Evolutionary conservation across 2,329 filamentous ascomycete species (phyloP).

Genomic region (Trichoderma breve): DNA sequence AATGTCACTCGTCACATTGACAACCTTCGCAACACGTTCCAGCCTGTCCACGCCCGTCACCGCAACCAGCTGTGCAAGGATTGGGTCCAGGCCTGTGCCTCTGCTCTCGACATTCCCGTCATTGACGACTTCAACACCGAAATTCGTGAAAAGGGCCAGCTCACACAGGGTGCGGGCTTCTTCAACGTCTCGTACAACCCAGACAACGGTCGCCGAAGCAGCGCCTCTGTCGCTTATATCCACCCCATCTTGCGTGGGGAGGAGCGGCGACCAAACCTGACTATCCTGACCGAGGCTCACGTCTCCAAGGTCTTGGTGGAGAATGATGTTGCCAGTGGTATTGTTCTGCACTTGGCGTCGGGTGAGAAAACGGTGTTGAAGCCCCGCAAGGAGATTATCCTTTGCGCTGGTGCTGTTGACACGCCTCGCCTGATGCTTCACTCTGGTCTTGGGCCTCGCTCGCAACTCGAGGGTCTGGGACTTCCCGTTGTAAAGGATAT

Average conservation of each 20-base stretch:
- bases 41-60: slow-evolving; percentile 81
- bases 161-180: slow-evolving; percentile 80
- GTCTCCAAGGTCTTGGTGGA: slow-evolving; percentile 76
- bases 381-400: slow-evolving; percentile 72
- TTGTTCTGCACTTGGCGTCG: slow-evolving; percentile 62
- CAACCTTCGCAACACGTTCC: slow-evolving; percentile 84
- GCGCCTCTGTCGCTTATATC: slow-evolving; percentile 87
- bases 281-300: slow-evolving; percentile 83
- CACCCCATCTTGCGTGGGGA: slow-evolving; percentile 84
- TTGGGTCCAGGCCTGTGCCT: slow-evolving; percentile 80
- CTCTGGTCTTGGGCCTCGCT: slow-evolving; percentile 55
- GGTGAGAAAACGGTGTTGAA: slow-evolving; percentile 55
- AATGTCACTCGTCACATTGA: slow-evolving; percentile 79
- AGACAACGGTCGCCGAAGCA: slow-evolving; percentile 79
- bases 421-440: slow-evolving; percentile 67
- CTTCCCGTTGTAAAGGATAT: slow-evolving; percentile 57
- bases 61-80: slow-evolving; percentile 89
- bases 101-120: slow-evolving; percentile 75
- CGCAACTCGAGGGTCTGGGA: slow-evolving; percentile 52
- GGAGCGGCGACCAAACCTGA: slow-evolving; percentile 80
- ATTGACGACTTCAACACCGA: slow-evolving; percentile 84
- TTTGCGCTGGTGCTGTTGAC: slow-evolving; percentile 78
- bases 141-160: slow-evolving; percentile 68
- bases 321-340: slow-evolving; percentile 67
- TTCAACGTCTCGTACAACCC: slow-evolving; percentile 91